phyloP scores from a whole-genome alignment of 352 stramenopile species.

The Phytophthora macrochlamydospora region DNA sequence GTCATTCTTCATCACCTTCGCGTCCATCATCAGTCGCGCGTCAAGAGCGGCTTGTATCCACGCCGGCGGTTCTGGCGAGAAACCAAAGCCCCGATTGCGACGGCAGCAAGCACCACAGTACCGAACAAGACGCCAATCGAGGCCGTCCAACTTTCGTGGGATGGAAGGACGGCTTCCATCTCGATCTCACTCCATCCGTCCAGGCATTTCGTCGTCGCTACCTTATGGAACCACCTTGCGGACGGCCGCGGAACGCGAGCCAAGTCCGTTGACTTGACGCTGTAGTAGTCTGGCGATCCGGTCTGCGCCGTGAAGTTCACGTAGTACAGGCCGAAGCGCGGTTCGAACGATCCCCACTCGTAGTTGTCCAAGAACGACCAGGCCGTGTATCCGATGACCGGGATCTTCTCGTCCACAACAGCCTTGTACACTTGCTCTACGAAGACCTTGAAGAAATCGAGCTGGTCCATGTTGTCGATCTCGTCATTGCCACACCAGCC shows the following conservation, averaged over 20 bases:
- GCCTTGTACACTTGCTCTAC: neutral
- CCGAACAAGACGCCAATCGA: neutral
- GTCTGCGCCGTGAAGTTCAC: slow-evolving; percentile 34
- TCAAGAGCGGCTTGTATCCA: neutral
- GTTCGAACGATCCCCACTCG: slow-evolving; percentile 22
- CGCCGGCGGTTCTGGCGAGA: neutral
- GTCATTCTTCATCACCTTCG: too few species aligned
- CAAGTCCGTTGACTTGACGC: slow-evolving; percentile 12
- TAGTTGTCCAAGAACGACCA: slow-evolving; percentile 7
- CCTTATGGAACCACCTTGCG: slow-evolving; percentile 18
- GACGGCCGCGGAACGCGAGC: slow-evolving; percentile 25
- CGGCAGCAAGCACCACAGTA: neutral
- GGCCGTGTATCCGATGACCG: neutral
- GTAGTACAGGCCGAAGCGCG: slow-evolving; percentile 46
- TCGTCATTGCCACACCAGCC: neutral
- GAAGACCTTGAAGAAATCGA: neutral
- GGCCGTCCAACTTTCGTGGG: neutral
- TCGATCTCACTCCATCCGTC: slow-evolving; percentile 1
- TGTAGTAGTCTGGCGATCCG: slow-evolving; percentile 5
- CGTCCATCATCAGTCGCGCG: neutral
- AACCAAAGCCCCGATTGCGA: neutral
- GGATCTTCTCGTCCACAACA: neutral
- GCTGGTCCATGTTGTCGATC: neutral
- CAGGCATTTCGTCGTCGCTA: slow-evolving; percentile 15
- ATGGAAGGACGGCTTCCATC: neutral